Evolutionary conservation across 2,329 filamentous ascomycete genomes (phyloP).

Genomic region (Alternaria sp.): DNA sequence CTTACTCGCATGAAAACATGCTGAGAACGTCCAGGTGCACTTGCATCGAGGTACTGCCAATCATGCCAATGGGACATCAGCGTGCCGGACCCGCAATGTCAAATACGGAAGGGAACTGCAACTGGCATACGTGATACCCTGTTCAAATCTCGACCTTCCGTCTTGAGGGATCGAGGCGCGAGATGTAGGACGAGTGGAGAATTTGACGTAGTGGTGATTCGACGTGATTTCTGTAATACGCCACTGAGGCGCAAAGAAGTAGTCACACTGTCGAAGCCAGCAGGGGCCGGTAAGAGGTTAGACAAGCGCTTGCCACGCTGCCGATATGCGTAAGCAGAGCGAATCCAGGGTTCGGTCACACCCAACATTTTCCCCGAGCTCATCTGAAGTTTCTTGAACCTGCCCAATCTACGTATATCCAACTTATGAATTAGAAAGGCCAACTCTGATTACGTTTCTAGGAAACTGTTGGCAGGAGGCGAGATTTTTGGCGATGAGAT

Average conservation of each 20-base stretch:
- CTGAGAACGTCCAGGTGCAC: conserved; percentile 13
- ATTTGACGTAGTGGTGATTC: conserved; percentile 12
- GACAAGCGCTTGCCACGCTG: conserved; percentile 23
- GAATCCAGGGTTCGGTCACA: conserved; percentile 7
- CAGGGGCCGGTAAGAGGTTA: conserved; percentile 14
- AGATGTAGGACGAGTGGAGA: conserved; percentile 18
- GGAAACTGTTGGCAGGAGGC: not conserved
- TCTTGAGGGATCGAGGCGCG: conserved; percentile 21
- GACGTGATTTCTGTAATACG: conserved; percentile 20
- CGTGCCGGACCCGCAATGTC: conserved; percentile 8
- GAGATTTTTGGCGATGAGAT: conserved; percentile 4
- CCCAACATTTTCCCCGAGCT: not conserved
- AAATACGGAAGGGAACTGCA: conserved; percentile 28
- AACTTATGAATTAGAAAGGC: not conserved
- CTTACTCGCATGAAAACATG: conserved; percentile 26
- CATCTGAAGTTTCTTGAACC: not conserved
- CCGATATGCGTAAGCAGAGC: conserved; percentile 19
- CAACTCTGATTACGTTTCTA: not conserved
- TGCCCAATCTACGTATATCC: not conserved
- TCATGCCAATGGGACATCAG: conserved; percentile 7
- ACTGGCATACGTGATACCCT: conserved; percentile 14
- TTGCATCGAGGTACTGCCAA: conserved; percentile 17
- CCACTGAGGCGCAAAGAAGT: conserved; percentile 17
- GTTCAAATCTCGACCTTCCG: conserved; percentile 28
- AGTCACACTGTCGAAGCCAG: conserved; percentile 9